These are phyloP conservation scores for Hyparrhenia diplandra DNA, from an alignment of 176 grass and related monocot species.

Conservation along the genomic window DNA sequence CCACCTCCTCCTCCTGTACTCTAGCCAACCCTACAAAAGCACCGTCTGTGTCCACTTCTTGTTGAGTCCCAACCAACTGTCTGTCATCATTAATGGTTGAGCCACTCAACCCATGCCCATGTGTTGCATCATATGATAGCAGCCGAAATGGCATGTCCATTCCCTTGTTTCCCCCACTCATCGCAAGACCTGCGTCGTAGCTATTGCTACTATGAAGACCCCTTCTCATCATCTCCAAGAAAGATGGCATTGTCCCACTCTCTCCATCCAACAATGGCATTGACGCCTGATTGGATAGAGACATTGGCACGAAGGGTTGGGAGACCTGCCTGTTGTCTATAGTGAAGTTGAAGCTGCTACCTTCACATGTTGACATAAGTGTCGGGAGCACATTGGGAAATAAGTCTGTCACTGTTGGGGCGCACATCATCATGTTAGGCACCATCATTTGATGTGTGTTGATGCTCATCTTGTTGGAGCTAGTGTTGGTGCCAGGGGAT, in stretches of 20 bases:
- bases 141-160: not conserved
- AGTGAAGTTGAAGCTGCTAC: not conserved
- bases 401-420: not conserved
- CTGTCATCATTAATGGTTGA: not conserved
- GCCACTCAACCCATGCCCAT: not conserved
- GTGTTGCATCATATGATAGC: not conserved
- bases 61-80: not conserved
- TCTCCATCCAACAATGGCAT: fast-evolving
- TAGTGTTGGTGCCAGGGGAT: not conserved
- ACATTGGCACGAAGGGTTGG: not conserved
- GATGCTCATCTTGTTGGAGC: not conserved
- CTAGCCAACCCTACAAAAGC: not conserved
- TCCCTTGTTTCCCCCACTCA: not conserved
- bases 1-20: not conserved
- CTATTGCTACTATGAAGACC: not conserved
- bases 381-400: not conserved
- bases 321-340: not conserved
- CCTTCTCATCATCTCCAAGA: not conserved
- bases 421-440: not conserved
- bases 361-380: not conserved
- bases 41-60: not conserved
- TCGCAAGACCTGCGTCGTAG: not conserved
- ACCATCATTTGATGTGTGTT: not conserved
- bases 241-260: not conserved
- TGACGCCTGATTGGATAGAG: not conserved